Evolutionary conservation across 352 stramenopile species (phyloP), one percentile per base, ranked within the genome.

Genomic region (Pythium apleroticum): DNA sequence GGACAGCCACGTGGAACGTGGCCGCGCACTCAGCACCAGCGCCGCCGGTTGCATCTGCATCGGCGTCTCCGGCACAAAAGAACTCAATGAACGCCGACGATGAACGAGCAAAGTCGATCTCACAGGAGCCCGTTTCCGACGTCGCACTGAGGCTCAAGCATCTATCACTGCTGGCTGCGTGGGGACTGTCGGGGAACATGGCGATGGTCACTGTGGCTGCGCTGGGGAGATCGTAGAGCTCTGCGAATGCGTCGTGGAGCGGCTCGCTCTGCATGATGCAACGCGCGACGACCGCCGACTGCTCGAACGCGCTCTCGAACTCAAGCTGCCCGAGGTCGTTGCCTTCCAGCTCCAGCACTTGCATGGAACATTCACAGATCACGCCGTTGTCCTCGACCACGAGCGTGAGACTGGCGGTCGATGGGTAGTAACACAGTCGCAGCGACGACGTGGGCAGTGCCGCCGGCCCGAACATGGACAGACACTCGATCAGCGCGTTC

Each of bases 71-170:
- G n/a, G 66, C 73, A 57, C 84, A 91, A 41, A 79, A 85, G 58
- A 90, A 93, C 71, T 95, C 84, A 52, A 95, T 93, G 67, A 95
- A 91, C 27, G 87, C 87, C 9, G 75, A 72, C 25, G 87, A 95
- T 27, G 73, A 78, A 1, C 72, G 75, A 6, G 76, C 76, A 65
- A 95, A 92, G 10, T 83, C 84, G 50, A 95, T 95, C 61, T 93
- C 87, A 46, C 87, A 93, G 22, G 82, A 87, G 3, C 85, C 86
- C 1, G 75, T 91, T 57, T 90, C 82, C 1, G 84, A 91, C 28
- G 69, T 84, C 1, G 86, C 82, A 50, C 84, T 88, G 35, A 95
- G 72, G 33, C 76, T 77, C n/a, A 95, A 63, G 39, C 68, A 70
- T 1, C 57, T 37, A 3, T 50, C 31, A 22, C 57, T 59, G 28